A percentile compares a stretch with the other conserved stretches of the same genome.
These are phyloP conservation scores for Venturia aucupariae DNA, from an alignment of 2,329 filamentous ascomycete genomes.

Conservation along the genomic window DNA sequence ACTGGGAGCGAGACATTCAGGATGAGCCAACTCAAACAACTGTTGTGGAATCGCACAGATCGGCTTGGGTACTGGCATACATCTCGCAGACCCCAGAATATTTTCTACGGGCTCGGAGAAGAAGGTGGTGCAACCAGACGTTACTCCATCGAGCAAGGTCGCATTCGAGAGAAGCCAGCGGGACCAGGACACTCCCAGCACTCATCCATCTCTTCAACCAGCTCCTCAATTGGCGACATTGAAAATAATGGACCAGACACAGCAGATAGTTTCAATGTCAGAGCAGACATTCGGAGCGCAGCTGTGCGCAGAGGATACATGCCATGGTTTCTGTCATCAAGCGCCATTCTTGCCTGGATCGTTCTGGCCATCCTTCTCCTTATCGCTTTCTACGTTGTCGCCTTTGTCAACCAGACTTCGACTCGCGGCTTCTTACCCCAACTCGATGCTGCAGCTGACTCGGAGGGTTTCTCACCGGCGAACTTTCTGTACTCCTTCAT, in stretches of 20 bases:
- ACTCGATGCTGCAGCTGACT: constrained; percentile 50
- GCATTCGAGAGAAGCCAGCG: constrained; percentile 36
- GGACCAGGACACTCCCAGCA: constrained; percentile 22
- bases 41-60: constrained; percentile 51
- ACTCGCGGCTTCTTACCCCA: constrained; percentile 62
- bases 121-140: constrained; percentile 42
- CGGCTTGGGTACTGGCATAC: constrained; percentile 81
- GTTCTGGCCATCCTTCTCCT: constrained; percentile 31
- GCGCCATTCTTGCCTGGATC: constrained; percentile 56
- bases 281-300: constrained; percentile 43
- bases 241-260: constrained; percentile 22
- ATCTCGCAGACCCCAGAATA: constrained; percentile 50
- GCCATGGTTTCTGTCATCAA: constrained; percentile 65
- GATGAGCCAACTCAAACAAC: constrained; percentile 45
- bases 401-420: constrained; percentile 63
- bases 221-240: constrained; percentile 10
- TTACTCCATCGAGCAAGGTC: constrained; percentile 42
- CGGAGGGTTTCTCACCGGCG: constrained; percentile 64
- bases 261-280: constrained; percentile 36
- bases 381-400: constrained; percentile 56
- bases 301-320: constrained; percentile 56
- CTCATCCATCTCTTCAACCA: constrained; percentile 4
- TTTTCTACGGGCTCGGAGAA: constrained; percentile 76
- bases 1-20: constrained; percentile 55
- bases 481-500: constrained; percentile 82